Base-by-base conservation (phyloP, 306 rosid genomes). In the Vigna mungo region DNA sequence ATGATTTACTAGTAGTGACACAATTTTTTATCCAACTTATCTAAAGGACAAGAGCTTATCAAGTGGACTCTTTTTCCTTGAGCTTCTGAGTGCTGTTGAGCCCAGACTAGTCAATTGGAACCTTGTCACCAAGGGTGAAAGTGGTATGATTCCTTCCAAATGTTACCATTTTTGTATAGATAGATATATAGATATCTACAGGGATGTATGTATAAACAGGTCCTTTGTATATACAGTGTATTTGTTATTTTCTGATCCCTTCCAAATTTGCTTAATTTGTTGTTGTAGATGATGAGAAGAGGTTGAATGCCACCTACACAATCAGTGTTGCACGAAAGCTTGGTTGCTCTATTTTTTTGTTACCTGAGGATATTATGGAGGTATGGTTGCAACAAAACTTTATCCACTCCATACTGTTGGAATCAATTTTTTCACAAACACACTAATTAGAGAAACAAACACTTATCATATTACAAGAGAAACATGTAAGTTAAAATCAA, bases 41-140 rank as follows among this genome's bases (percentile, higher is more conserved):
- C 46, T 75, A 49, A 86, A 95, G 97, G 99, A 96, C 78, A 96
- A 85, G 85, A 88, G 93, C 79, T 85, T 96, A 78, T 86, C 99
- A 32, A 91, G 72, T 74, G 98, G 99, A 54, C 84, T 91, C 51
- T 96, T 96, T 91, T 84, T 96, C 80, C 93, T 96, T 60, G 97
- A 91, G 82, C 98, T 96, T 87, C 91, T 96, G n/a, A 92, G 98
- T 84, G 90, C 98, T 20, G 96, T 96, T 65, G 97, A 92, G 86
- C 93, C 98, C 14, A 89, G 99, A 80, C 93, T 96, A 72, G 98
- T 96, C 81, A 96, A 96, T 37, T 96, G 99, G 98, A 96, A 96
- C 85, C 96, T 96, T 58, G 99, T 92, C 66, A 85, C 94, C 66
- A 96, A 96, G 92, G 99, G 99, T 32, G 93, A 80, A 88, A 88